Evolutionary conservation across 768 basidiomycete genomes (phyloP), one percentile per base, ranked within the genome.

Genomic region (Collybiopsis luxurians): DNA sequence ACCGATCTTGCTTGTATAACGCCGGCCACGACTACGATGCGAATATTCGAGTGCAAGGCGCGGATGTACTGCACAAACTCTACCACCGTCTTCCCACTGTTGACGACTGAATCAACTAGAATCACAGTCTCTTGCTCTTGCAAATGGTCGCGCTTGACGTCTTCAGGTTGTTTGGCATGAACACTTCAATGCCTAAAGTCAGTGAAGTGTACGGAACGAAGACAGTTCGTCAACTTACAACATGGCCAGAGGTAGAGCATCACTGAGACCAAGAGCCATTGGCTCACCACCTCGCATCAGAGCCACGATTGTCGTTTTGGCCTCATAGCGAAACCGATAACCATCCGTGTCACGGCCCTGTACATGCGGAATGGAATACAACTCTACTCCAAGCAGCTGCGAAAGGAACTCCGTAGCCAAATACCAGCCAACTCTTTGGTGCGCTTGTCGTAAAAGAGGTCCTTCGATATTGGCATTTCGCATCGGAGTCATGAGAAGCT

Each of bases 241-340:
- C 65, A 60, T 63, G 40, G 65, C 62, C 27, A 54, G 57, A 9
- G 52, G 59, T 24, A 66, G 43, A 39, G 58, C 64, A 10, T 53
- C 55, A 50, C 52, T 63, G 23, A 66, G 56, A 54, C 65, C 58
- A 6, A 53, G 40, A 26, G 65, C 66, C 63, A 67, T 63, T 15
- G 63, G 64, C 57, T 66, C 66, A 23, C 64, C 64, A 13, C 65
- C 66, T 42, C 63, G 66, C 66, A 67, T 64, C 1, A 64, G 62
- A 13, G 64, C 62, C 43, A 64, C 60, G 46, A 64, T 64, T 40
- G 56, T 31, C 10, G 62, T 66, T 53, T 63, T 61, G 44, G 48
- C 51, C 44, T 64, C 65, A 26, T 63, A 42, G 50, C 28, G 59
- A 56, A 66, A 39, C 27, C 65, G 61, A 65, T 60, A 57, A 7